These are phyloP conservation scores for Fusarium sp. DNA, from an alignment of 2,329 filamentous ascomycete genomes.

Conservation along the genomic window DNA sequence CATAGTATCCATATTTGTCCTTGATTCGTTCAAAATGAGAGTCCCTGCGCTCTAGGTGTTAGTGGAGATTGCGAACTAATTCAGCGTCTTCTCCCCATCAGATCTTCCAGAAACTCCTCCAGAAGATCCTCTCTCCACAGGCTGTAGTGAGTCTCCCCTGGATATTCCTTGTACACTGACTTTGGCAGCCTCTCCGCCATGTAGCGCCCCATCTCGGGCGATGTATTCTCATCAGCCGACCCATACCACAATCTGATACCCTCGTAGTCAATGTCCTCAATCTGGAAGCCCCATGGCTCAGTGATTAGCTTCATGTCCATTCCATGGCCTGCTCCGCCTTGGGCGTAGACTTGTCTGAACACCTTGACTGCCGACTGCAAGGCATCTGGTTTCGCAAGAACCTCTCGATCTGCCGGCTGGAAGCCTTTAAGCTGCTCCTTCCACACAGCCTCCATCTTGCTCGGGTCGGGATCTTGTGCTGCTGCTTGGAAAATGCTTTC, in stretches of 20 bases:
- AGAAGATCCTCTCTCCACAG: not conserved
- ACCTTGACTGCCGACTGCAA: not conserved
- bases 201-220: slow-evolving; percentile 6
- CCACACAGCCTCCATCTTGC: not conserved
- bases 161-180: not conserved
- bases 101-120: not conserved
- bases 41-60: too few species aligned
- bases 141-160: not conserved
- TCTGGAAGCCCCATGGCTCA: slow-evolving; percentile 5
- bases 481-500: not conserved
- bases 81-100: not conserved
- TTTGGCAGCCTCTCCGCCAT: slow-evolving; percentile 29
- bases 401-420: accelerated
- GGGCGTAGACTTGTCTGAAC: slow-evolving; percentile 1
- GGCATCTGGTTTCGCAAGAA: not conserved
- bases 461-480: not conserved
- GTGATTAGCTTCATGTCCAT: not conserved
- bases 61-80: too few species aligned
- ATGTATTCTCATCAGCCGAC: slow-evolving; percentile 4
- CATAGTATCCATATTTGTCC: too few species aligned
- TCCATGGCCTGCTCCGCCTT: not conserved
- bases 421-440: not conserved
- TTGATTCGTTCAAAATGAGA: too few species aligned
- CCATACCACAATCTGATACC: slow-evolving; percentile 4
- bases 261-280: not conserved